A percentile compares a stretch with the other conserved stretches of the same genome.
Conservation (phyloP, 2,329 filamentous ascomycete genomes). For the Ascochyta viciae-villosae region DNA sequence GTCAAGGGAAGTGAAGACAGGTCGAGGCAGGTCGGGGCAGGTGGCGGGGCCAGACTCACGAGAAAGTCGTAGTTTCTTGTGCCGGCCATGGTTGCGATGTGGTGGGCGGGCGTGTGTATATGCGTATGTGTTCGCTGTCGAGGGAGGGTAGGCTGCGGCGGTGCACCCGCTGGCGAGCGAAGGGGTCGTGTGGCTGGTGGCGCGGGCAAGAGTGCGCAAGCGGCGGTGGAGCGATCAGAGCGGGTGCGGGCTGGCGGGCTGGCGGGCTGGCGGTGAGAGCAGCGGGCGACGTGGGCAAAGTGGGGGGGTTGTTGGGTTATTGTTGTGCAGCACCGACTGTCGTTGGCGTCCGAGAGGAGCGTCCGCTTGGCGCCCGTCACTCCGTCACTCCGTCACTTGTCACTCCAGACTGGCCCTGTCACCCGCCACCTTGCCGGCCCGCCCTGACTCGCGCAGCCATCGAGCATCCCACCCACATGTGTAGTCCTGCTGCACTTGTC, state of each 20-base stretch:
- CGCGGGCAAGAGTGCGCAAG: constrained; percentile 2
- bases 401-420: background rate
- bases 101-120: constrained; percentile 5
- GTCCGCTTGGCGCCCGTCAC: background rate
- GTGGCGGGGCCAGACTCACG: constrained; percentile 63
- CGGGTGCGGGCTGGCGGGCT: background rate
- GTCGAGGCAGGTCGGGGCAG: background rate
- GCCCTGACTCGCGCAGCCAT: too few species aligned
- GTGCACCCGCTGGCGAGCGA: constrained; percentile 34
- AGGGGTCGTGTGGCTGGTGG: constrained; percentile 15
- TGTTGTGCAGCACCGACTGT: constrained; percentile 11
- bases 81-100: constrained; percentile 74
- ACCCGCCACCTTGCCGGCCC: background rate
- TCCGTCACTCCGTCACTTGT: background rate
- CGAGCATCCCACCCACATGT: background rate
- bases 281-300: background rate
- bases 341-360: constrained; percentile 2
- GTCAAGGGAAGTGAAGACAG: background rate
- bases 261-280: constrained; percentile 1
- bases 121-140: constrained; percentile 19
- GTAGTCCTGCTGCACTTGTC: too few species aligned
- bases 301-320: background rate
- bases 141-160: constrained; percentile 30
- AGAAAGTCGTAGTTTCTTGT: constrained; percentile 99
- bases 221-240: background rate